Percentiles rank a stretch among this genome's conserved stretches.
phyloP scores from a whole-genome alignment of 1,139 yeast genomes.

The Eremothecium cymbalariae region DNA sequence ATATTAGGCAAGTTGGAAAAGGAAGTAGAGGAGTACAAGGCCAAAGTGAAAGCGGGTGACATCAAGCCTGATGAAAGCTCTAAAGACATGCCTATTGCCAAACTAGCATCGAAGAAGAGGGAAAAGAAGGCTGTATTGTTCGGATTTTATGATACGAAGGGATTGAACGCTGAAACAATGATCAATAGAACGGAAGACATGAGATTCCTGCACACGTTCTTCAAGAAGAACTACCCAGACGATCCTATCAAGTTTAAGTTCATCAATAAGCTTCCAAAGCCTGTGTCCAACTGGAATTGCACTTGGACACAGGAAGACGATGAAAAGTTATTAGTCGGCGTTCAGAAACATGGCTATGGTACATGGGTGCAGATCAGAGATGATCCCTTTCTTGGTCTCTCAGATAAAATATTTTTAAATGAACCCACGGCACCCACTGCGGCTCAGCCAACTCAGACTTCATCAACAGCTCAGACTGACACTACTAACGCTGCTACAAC shows the following conservation, averaged over 20 bases:
- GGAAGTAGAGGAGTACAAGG: conserved; percentile 52
- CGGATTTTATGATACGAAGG: conserved; percentile 82
- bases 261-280: conserved; percentile 52
- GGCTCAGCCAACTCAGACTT: conserved; percentile 16
- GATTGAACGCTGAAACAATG: conserved; percentile 83
- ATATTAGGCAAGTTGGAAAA: conserved; percentile 53
- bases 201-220: conserved; percentile 47
- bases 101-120: conserved; percentile 49
- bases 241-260: conserved; percentile 53
- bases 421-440: conserved; percentile 16
- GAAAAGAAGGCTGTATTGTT: conserved; percentile 84
- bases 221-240: conserved; percentile 32
- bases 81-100: conserved; percentile 39
- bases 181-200: conserved; percentile 77
- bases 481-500: conserved; percentile 9
- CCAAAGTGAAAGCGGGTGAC: conserved; percentile 37
- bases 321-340: conserved; percentile 78
- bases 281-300: conserved; percentile 86
- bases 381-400: conserved; percentile 84
- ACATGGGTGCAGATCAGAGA: conserved; percentile 92
- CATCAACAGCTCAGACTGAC: conserved; percentile 1
- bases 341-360: conserved; percentile 89
- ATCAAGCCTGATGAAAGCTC: conserved; percentile 30
- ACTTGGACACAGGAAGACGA: conserved; percentile 81
- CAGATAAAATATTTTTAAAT: conserved; percentile 70